A percentile compares a stretch with the other conserved stretches of the same genome.
phyloP scores from a whole-genome alignment of 2,329 filamentous ascomycete species.

The Chaetomiaceae sp. region DNA sequence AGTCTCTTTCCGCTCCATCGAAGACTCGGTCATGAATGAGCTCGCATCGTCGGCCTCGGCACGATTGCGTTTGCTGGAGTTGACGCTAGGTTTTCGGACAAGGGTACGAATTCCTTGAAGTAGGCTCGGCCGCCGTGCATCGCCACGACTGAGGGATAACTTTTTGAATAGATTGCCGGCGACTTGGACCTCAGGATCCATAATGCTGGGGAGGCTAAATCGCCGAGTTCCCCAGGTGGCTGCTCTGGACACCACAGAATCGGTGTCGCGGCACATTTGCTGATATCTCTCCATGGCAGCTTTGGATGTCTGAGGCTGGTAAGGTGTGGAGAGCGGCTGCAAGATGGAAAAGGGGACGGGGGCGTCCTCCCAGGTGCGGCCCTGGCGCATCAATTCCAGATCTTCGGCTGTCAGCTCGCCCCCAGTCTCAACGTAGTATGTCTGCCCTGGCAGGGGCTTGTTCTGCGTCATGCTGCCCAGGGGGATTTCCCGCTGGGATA shows the following conservation, averaged over 20 bases:
- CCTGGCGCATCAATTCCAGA: slow-evolving; percentile 45
- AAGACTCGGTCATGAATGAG: slow-evolving; percentile 28
- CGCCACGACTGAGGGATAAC: slow-evolving; percentile 49
- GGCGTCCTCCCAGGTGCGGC: slow-evolving; percentile 47
- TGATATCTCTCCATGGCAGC: slow-evolving; percentile 52
- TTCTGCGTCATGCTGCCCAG: slow-evolving; percentile 49
- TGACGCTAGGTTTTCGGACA: slow-evolving; percentile 47
- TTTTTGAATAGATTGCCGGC: slow-evolving; percentile 62
- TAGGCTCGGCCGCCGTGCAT: slow-evolving; percentile 48
- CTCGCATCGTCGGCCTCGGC: slow-evolving; percentile 37
- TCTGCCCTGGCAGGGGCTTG: slow-evolving; percentile 44
- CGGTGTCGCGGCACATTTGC: slow-evolving; percentile 49
- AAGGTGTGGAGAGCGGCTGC: slow-evolving; percentile 29
- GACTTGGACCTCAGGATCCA: slow-evolving; percentile 56
- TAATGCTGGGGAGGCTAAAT: slow-evolving; percentile 56
- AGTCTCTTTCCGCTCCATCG: slow-evolving; percentile 35
- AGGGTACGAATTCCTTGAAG: slow-evolving; percentile 50
- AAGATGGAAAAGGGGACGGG: slow-evolving; percentile 46
- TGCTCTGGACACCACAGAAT: slow-evolving; percentile 56
- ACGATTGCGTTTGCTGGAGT: slow-evolving; percentile 44
- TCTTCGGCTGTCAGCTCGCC: slow-evolving; percentile 45
- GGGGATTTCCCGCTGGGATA: slow-evolving; percentile 40
- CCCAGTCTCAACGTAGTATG: slow-evolving; percentile 42
- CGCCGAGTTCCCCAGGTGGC: slow-evolving; percentile 69
- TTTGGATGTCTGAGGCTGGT: slow-evolving; percentile 49